These are phyloP conservation scores for Suhomyces faveliae DNA, from an alignment of 805 yeast species.

Conservation along the genomic window DNA sequence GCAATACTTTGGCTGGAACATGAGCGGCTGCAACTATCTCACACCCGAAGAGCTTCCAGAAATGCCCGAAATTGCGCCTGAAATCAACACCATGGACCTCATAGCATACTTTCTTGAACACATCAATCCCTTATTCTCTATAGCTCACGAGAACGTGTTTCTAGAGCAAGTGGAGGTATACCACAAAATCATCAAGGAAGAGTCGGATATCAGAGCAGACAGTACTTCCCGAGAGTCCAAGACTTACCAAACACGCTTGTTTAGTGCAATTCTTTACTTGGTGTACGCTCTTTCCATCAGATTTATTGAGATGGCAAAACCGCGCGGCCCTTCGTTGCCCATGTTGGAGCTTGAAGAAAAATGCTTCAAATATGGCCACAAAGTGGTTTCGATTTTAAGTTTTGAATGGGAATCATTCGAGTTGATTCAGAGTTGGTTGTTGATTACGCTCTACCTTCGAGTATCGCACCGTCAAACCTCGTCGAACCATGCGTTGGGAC, in stretches of 20 bases:
- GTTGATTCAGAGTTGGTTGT: conserved; percentile 41
- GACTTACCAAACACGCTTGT: conserved; percentile 43
- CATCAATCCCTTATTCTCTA: conserved; percentile 52
- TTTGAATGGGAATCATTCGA: conserved; percentile 46
- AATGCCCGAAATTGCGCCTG: conserved; percentile 21
- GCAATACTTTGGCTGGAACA: conserved; percentile 67
- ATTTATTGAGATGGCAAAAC: conserved; percentile 42
- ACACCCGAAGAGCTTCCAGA: conserved; percentile 32
- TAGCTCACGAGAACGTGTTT: conserved; percentile 54
- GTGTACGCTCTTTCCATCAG: conserved; percentile 52
- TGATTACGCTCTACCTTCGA: conserved; percentile 36
- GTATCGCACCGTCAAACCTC: conserved; percentile 40
- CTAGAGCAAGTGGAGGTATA: conserved; percentile 45
- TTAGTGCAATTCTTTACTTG: conserved; percentile 50
- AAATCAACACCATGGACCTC: conserved; percentile 16
- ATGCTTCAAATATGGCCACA: conserved; percentile 34
- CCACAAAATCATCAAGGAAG: conserved; percentile 10
- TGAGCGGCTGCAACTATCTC: conserved; percentile 57
- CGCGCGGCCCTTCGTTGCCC: conserved; percentile 27
- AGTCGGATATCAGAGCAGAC: conserved; percentile 8
- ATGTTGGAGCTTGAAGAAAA: conserved; percentile 30
- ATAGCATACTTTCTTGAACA: conserved; percentile 45
- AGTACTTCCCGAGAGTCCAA: conserved; percentile 21
- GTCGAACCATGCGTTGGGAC: conserved; percentile 30
- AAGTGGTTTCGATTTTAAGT: conserved; percentile 30